phyloP scores from a whole-genome alignment of 129 eudicot species.

The Lonicera japonica region DNA sequence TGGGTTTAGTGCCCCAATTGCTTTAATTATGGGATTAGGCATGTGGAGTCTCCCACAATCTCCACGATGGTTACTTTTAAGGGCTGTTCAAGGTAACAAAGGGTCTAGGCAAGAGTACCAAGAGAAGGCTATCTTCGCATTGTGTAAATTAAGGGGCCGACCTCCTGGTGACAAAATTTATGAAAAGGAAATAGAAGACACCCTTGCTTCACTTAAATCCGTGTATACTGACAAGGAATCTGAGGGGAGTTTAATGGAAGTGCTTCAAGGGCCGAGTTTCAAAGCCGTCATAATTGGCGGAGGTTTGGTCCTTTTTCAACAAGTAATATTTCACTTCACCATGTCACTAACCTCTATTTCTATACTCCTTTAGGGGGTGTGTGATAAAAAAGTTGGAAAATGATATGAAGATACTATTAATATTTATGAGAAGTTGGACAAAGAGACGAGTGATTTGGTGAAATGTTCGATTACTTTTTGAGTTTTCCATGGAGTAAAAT shows the following conservation, averaged over 20 bases:
- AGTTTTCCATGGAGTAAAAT: too few relatives aligned
- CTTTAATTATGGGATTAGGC: conserved; percentile 80
- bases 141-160: conserved; percentile 75
- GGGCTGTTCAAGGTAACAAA: conserved; percentile 84
- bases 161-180: conserved; percentile 62
- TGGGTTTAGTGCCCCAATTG: conserved; percentile 77
- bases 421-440: too few relatives aligned
- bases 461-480: too few relatives aligned
- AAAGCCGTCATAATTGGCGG: conserved; percentile 96
- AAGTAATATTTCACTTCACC: conserved; percentile 35
- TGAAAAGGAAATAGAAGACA: conserved; percentile 69
- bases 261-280: conserved; percentile 77
- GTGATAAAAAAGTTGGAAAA: too few relatives aligned
- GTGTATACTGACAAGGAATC: conserved; percentile 55
- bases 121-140: conserved; percentile 62
- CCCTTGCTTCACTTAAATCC: conserved; percentile 66
- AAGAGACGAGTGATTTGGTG: too few relatives aligned
- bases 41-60: conserved; percentile 81
- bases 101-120: conserved; percentile 58
- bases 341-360: neutral
- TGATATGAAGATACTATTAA: too few relatives aligned
- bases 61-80: conserved; percentile 90
- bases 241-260: conserved; percentile 77
- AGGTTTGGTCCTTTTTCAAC: conserved; percentile 98
- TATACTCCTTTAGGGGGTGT: neutral